A percentile compares a stretch with the other conserved stretches of the same genome.
Evolutionary conservation across 1,284 basidiomycete species (phyloP).

Genomic region (Sporisorium sorghi): DNA sequence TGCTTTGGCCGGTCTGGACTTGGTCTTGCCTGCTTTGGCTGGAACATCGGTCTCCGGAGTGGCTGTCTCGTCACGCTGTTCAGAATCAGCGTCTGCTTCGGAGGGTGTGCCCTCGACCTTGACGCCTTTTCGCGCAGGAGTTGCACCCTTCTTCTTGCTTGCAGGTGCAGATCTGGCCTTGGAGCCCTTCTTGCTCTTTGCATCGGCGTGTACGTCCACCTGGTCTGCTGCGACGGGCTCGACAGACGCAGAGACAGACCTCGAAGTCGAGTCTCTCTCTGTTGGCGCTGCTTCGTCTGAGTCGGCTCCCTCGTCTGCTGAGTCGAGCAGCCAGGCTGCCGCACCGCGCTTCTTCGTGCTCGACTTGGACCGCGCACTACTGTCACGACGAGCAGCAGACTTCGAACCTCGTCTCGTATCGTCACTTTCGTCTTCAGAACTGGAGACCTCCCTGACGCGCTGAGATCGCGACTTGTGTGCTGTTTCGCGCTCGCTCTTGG

Average conservation of each 20-base stretch:
- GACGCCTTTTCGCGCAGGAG: slow-evolving; percentile 24
- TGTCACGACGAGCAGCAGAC: slow-evolving; percentile 6
- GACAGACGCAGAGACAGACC: slow-evolving; percentile 34
- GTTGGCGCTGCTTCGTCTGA: slow-evolving; percentile 25
- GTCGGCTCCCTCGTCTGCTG: slow-evolving; percentile 26
- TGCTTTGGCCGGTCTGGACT: slow-evolving; percentile 23
- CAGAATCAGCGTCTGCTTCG: slow-evolving; percentile 16
- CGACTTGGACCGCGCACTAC: slow-evolving; percentile 8
- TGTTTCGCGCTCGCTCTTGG: slow-evolving; percentile 7
- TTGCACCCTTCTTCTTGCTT: slow-evolving; percentile 14
- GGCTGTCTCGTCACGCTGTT: slow-evolving; percentile 23
- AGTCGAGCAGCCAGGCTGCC: slow-evolving; percentile 21
- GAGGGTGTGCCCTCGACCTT: slow-evolving; percentile 6
- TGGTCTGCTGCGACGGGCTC: slow-evolving; percentile 21
- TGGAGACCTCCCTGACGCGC: slow-evolving; percentile 2
- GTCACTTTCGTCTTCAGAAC: slow-evolving; percentile 30
- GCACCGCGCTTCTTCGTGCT: slow-evolving; percentile 26
- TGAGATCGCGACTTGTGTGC: slow-evolving; percentile 14
- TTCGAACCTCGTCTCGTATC: not conserved
- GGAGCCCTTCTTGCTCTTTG: slow-evolving; percentile 24
- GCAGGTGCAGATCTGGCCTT: slow-evolving; percentile 18
- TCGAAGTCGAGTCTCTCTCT: slow-evolving; percentile 15
- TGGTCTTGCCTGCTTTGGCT: slow-evolving; percentile 14
- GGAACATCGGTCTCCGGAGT: slow-evolving; percentile 13
- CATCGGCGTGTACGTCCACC: not conserved